A percentile compares a stretch with the other conserved stretches of the same genome.
These are phyloP conservation scores for Alternaria burnsii DNA, from an alignment of 2,329 filamentous ascomycete species.

Conservation along the genomic window DNA sequence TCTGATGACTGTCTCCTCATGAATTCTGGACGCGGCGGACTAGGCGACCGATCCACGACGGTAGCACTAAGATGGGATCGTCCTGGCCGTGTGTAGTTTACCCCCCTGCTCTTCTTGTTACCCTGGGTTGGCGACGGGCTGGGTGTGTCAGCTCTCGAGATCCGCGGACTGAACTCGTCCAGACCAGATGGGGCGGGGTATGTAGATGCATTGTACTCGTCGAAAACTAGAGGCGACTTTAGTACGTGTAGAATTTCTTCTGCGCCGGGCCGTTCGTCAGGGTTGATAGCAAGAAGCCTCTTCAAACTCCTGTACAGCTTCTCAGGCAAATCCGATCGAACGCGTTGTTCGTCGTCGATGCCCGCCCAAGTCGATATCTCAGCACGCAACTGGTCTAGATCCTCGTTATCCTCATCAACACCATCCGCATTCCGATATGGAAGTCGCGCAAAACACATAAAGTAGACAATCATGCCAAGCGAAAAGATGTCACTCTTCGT, in stretches of 20 bases:
- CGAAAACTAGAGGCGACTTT: slow-evolving; percentile 67
- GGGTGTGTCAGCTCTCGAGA: slow-evolving; percentile 56
- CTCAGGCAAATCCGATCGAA: slow-evolving; percentile 82
- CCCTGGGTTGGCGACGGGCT: slow-evolving; percentile 41
- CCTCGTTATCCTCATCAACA: slow-evolving; percentile 89
- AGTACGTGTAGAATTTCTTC: slow-evolving; percentile 84
- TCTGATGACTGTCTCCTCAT: slow-evolving; percentile 32
- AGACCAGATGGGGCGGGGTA: slow-evolving; percentile 48
- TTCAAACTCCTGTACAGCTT: slow-evolving; percentile 87
- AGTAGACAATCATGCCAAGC: slow-evolving; percentile 97
- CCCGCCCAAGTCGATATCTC: slow-evolving; percentile 91
- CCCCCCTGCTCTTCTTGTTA: slow-evolving; percentile 34
- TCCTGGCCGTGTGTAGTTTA: slow-evolving; percentile 40
- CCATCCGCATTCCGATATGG: slow-evolving; percentile 87
- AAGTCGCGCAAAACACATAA: slow-evolving; percentile 91
- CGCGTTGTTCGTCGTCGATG: slow-evolving; percentile 78
- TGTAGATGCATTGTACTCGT: slow-evolving; percentile 55
- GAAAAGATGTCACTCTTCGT: slow-evolving; percentile 99
- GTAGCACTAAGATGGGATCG: slow-evolving; percentile 47
- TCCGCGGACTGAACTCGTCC: slow-evolving; percentile 51
- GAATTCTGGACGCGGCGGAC: slow-evolving; percentile 35
- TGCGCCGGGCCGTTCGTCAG: slow-evolving; percentile 79
- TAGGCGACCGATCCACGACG: slow-evolving; percentile 46
- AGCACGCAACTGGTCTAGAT: slow-evolving; percentile 81
- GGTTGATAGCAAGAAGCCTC: slow-evolving; percentile 79